Percentiles rank a stretch among this genome's conserved stretches.
Evolutionary conservation across 495 filamentous ascomycete species (phyloP).

Genomic region (Hypoxylon cercidicola): DNA sequence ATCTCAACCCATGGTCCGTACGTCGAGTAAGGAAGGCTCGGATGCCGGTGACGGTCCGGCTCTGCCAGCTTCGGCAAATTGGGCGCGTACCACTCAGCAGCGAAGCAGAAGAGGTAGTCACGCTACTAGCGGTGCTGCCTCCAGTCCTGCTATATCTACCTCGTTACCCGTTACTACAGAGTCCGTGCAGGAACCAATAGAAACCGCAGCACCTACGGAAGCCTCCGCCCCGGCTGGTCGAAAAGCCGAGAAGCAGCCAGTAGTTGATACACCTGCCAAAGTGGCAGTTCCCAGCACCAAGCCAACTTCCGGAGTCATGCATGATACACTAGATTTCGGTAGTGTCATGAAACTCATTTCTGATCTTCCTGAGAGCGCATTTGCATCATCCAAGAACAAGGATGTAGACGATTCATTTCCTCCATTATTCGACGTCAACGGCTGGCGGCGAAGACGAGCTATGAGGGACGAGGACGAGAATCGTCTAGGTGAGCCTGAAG

Average conservation of each 20-base stretch:
- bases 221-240: conserved; percentile 24
- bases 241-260: conserved; percentile 42
- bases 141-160: conserved; percentile 79
- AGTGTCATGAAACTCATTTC: conserved; percentile 49
- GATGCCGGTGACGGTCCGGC: conserved; percentile 80
- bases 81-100: conserved; percentile 83
- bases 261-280: conserved; percentile 21
- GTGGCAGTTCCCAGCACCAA: conserved; percentile 4
- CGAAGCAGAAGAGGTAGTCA: conserved; percentile 78
- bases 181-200: conserved; percentile 48
- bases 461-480: conserved; percentile 75
- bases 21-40: conserved; percentile 79
- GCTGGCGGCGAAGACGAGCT: conserved; percentile 77
- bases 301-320: background rate
- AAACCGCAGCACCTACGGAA: conserved; percentile 41
- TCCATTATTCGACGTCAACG: conserved; percentile 81
- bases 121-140: conserved; percentile 78
- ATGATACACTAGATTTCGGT: conserved; percentile 33
- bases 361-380: conserved; percentile 44
- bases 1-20: conserved; percentile 76
- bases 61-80: conserved; percentile 90
- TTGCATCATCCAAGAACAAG: conserved; percentile 34
- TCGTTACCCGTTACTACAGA: conserved; percentile 66
- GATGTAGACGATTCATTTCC: conserved; percentile 62
- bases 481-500: conserved; percentile 70